These are phyloP conservation scores for Wickerhamomyces bovis DNA, from an alignment of 805 yeast genomes.

Conservation along the genomic window DNA sequence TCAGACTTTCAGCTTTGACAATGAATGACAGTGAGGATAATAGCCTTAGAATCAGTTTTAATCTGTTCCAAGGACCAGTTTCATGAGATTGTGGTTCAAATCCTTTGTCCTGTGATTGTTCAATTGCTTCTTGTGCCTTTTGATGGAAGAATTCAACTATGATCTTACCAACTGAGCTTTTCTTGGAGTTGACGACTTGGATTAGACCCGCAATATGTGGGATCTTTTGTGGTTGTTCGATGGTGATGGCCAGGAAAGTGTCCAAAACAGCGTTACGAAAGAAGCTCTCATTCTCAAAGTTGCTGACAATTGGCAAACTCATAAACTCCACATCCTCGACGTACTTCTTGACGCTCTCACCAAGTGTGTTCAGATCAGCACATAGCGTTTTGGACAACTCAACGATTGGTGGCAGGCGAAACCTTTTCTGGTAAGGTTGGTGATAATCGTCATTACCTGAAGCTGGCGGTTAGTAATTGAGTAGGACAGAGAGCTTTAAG, in stretches of 20 bases:
- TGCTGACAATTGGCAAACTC: constrained; percentile 58
- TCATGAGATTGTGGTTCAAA: constrained; percentile 28
- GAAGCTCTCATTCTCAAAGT: constrained; percentile 55
- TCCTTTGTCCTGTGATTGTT: constrained; percentile 25
- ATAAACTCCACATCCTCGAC: constrained; percentile 62
- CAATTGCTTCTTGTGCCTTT: constrained; percentile 51
- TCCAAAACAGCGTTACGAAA: constrained; percentile 54
- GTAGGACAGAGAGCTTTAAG: not conserved
- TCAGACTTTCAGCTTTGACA: constrained; percentile 42
- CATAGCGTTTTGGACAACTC: constrained; percentile 42
- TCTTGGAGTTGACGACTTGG: constrained; percentile 57
- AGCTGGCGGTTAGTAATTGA: constrained; percentile 1
- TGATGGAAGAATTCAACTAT: constrained; percentile 65
- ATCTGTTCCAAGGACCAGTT: constrained; percentile 59
- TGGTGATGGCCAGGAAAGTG: constrained; percentile 60
- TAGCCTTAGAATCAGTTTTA: constrained; percentile 68
- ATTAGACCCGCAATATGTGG: constrained; percentile 65
- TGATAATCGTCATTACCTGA: constrained; percentile 20
- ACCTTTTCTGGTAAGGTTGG: constrained; percentile 20
- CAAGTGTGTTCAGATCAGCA: constrained; percentile 50
- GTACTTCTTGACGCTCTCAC: constrained; percentile 45
- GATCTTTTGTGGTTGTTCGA: constrained; percentile 90
- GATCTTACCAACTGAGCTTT: constrained; percentile 59
- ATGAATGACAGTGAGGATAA: constrained; percentile 62
- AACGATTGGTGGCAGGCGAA: constrained; percentile 37